Evolutionary conservation across 2,329 filamentous ascomycete species (phyloP), one percentile per base, ranked within the genome.

Genomic region (Cladosporium cucumerinum): DNA sequence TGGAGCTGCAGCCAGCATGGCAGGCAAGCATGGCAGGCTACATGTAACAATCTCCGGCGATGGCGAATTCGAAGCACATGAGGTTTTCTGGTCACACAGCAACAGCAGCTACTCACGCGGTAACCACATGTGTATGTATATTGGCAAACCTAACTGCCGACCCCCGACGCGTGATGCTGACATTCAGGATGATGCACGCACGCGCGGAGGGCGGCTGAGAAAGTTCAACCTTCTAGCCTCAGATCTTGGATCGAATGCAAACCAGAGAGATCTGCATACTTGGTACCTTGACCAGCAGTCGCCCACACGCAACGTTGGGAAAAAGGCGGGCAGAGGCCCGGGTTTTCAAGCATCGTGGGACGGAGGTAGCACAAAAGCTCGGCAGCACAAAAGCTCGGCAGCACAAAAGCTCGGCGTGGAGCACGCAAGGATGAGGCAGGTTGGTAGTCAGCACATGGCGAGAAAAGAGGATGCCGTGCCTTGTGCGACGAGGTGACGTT

Each of bases 401-500:
- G 28, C 58, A 61, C 46, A 61, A 21, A 32, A n/a, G 43, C 58
- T 30, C 46, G 30, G 57, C 26, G 57, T 46, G 57, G 57, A 23
- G n/a, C 16, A 39, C 8, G 30, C 21, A 32, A 59, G 57, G 30
- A 32, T 54, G 36, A 36, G 25, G 57, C 39, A 34, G 32, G 32
- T 34, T 14, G 14, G 23, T 26, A n/a, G n/a, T 30, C 28, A 32
- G 43, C 28, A 61, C 46, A 51, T 51, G 46, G 39, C 57, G 26
- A 30, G 28, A 23, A 14, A 23, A n/a, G 26, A 21, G 12, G 51
- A 54, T 32, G 39, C 39, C 12, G 39, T 36, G 54, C 39, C 25
- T 28, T 30, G 59, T 61, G 59, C 30, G 46, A 61, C 59, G 32
- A 28, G 23, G 51, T 54, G 59, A 61, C 59, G 59, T 61, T 61